These are phyloP conservation scores for Gaeumannomyces sp. DNA, from an alignment of 2,329 filamentous ascomycete genomes.

Conservation along the genomic window DNA sequence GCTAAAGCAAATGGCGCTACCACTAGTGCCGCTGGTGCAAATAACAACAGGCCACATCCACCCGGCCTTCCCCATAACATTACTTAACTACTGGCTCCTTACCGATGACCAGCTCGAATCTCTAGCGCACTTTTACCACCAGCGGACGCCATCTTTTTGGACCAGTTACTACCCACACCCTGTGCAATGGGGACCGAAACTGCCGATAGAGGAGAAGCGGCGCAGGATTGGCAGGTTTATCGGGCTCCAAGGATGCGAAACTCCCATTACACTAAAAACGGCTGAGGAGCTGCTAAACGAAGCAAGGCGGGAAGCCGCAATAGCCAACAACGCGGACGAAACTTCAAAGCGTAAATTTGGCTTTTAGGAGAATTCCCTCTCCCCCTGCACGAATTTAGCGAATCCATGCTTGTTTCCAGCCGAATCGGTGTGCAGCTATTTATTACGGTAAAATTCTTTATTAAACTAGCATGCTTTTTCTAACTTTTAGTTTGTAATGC, in stretches of 20 bases:
- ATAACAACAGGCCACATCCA: slow-evolving; percentile 56
- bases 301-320: slow-evolving; percentile 31
- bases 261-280: slow-evolving; percentile 21
- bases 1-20: slow-evolving; percentile 58
- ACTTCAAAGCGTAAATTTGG: slow-evolving; percentile 40
- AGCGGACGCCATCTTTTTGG: slow-evolving; percentile 51
- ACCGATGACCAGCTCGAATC: slow-evolving; percentile 64
- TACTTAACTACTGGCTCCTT: slow-evolving; percentile 68
- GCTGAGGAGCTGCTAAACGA: slow-evolving; percentile 23
- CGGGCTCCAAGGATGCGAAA: slow-evolving; percentile 54
- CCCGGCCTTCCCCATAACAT: slow-evolving; percentile 56
- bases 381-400: no score
- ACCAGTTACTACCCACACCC: slow-evolving; percentile 59
- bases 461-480: no score
- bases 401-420: no score
- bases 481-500: no score
- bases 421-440: no score
- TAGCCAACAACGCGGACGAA: slow-evolving; percentile 37
- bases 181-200: slow-evolving; percentile 52
- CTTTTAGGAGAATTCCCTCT: slow-evolving; percentile 17
- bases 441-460: no score
- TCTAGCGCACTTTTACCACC: slow-evolving; percentile 68
- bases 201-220: slow-evolving; percentile 60
- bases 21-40: slow-evolving; percentile 61
- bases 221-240: slow-evolving; percentile 69